Evolutionary conservation across 495 filamentous ascomycete species (phyloP).

Genomic region (Peziza echinospora): DNA sequence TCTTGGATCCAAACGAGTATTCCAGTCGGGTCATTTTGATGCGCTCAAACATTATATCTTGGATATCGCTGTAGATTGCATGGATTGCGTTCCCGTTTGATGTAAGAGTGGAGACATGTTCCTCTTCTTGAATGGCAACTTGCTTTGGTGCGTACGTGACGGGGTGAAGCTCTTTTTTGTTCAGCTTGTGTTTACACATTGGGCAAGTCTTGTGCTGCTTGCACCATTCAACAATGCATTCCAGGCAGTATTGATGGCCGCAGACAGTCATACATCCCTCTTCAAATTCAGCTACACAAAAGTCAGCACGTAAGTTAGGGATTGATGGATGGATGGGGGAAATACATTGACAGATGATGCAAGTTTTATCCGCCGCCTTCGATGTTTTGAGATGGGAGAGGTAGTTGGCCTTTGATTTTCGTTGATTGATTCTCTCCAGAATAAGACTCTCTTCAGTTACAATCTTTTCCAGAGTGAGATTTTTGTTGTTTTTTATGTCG

Average conservation of each 20-base stretch:
- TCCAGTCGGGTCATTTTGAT: constrained; percentile 66
- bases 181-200: constrained; percentile 49
- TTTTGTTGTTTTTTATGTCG: too few relatives aligned
- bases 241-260: constrained; percentile 75
- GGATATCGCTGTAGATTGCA: constrained; percentile 55
- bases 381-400: constrained; percentile 33
- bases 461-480: background rate
- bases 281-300: constrained; percentile 53
- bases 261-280: constrained; percentile 69
- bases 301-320: background rate
- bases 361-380: constrained; percentile 6
- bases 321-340: constrained; percentile 1
- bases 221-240: constrained; percentile 64
- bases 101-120: too few relatives aligned
- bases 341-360: constrained; percentile 10
- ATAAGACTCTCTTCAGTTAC: background rate
- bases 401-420: constrained; percentile 52
- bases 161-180: constrained; percentile 43
- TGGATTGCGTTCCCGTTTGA: too few relatives aligned
- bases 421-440: constrained; percentile 34
- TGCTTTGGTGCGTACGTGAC: constrained; percentile 65
- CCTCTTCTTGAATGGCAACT: constrained; percentile 47
- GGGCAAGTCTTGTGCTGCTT: constrained; percentile 42
- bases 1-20: constrained; percentile 65
- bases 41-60: constrained; percentile 42